A percentile compares a stretch with the other conserved stretches of the same genome.
phyloP scores from a whole-genome alignment of 257 asterid species.

The Prunella vulgaris region DNA sequence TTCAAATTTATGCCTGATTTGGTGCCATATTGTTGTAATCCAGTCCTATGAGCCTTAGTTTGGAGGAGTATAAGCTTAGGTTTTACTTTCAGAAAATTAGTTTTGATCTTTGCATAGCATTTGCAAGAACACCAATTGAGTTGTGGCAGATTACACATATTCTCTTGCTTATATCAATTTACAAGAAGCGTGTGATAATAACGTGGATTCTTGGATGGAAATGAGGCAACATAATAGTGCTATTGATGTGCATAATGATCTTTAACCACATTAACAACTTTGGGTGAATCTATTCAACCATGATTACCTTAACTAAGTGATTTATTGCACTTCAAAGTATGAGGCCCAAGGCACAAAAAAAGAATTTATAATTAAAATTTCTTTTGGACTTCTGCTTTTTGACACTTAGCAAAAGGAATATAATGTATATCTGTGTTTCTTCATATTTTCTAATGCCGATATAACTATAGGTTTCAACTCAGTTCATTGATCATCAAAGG shows the following conservation, averaged over 20 bases:
- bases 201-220: neutral
- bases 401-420: neutral
- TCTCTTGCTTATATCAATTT: neutral
- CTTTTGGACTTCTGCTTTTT: neutral
- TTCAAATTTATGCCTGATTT: constrained; percentile 8
- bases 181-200: neutral
- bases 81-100: too few relatives aligned
- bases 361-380: neutral
- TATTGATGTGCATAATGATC: neutral
- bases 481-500: neutral
- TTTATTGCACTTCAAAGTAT: neutral
- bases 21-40: neutral
- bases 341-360: neutral
- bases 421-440: neutral
- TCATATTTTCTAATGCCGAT: neutral
- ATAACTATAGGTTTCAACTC: neutral
- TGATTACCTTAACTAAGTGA: neutral
- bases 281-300: constrained; percentile 3
- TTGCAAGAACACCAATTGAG: neutral
- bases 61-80: neutral
- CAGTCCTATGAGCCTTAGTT: neutral
- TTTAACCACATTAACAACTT: constrained; percentile 2
- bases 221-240: neutral
- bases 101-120: neutral
- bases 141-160: neutral